Percentiles rank a stretch among this genome's conserved stretches.
Conservation (phyloP, 805 yeast species). For the Lipomyces lipofer region DNA sequence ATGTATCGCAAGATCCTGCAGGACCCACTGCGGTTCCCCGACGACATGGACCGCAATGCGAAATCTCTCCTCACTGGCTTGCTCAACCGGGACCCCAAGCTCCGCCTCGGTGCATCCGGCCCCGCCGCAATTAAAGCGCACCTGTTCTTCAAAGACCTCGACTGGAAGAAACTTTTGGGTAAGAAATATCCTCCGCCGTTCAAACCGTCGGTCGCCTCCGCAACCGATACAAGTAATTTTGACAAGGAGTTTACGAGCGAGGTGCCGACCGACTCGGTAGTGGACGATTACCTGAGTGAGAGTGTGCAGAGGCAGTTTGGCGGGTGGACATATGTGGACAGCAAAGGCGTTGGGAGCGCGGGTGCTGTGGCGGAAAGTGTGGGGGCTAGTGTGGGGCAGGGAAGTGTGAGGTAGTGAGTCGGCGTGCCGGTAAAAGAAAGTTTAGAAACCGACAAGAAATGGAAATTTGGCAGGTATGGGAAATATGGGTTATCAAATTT, state of each 20-base stretch:
- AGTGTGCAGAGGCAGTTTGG: conserved; percentile 98
- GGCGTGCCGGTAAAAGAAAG: no score
- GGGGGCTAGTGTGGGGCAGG: no score
- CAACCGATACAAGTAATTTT: conserved; percentile 89
- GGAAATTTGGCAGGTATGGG: no score
- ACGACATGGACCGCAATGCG: conserved; percentile 82
- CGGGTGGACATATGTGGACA: conserved; percentile 81
- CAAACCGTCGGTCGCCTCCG: conserved; percentile 74
- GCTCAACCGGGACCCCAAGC: conserved; percentile 79
- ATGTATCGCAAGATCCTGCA: conserved; percentile 94
- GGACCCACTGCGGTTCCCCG: conserved; percentile 87
- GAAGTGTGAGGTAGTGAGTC: no score
- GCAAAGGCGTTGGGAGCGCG: neutral
- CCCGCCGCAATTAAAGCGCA: conserved; percentile 83
- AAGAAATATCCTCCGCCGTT: conserved; percentile 94
- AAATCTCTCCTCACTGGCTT: conserved; percentile 73
- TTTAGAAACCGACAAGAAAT: no score
- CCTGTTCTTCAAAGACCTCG: conserved; percentile 78
- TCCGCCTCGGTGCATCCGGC: conserved; percentile 75
- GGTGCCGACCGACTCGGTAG: conserved; percentile 92
- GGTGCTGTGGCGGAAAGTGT: neutral
- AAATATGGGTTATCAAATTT: no score
- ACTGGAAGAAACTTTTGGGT: conserved; percentile 78
- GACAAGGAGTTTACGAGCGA: conserved; percentile 91
- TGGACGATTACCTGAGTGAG: conserved; percentile 79